phyloP scores from a whole-genome alignment of 495 filamentous ascomycete genomes.

The Trichodelitschia bisporula region DNA sequence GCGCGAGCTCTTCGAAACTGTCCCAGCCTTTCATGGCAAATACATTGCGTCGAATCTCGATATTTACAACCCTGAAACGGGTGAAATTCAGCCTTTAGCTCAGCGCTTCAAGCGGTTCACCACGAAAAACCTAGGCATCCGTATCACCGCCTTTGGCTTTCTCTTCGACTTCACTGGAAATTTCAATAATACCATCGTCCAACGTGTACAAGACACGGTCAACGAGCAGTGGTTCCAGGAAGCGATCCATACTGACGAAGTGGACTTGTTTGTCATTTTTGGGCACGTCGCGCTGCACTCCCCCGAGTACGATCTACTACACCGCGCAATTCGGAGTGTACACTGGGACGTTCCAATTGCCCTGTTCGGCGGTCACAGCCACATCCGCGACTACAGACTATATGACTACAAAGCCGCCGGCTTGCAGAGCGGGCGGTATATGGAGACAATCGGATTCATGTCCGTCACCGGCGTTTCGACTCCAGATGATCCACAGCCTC shows the following conservation, averaged over 20 bases:
- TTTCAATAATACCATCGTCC: constrained; percentile 67
- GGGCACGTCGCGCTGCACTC: constrained; percentile 73
- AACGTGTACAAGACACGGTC: constrained; percentile 51
- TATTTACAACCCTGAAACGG: constrained; percentile 46
- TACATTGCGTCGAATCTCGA: constrained; percentile 87
- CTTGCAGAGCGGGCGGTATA: constrained; percentile 78
- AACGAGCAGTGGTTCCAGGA: constrained; percentile 75
- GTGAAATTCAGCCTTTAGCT: constrained; percentile 49
- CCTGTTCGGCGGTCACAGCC: constrained; percentile 82
- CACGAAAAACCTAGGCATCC: constrained; percentile 65
- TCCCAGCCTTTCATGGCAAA: constrained; percentile 48
- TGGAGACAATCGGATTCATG: constrained; percentile 95
- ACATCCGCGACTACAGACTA: constrained; percentile 62
- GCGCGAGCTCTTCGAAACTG: constrained; percentile 49
- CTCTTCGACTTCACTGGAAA: constrained; percentile 82
- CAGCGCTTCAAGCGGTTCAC: constrained; percentile 67
- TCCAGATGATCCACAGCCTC: constrained; percentile 2
- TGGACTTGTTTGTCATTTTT: constrained; percentile 70
- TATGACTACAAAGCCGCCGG: constrained; percentile 66
- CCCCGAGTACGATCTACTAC: constrained; percentile 51
- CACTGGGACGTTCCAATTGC: constrained; percentile 67
- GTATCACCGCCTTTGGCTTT: constrained; percentile 76
- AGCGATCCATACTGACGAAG: constrained; percentile 49
- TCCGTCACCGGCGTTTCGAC: constrained; percentile 46
- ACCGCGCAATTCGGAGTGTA: constrained; percentile 48